These are phyloP conservation scores for Gossypium lobatum DNA, from an alignment of 441 rosid species.

Conservation along the genomic window DNA sequence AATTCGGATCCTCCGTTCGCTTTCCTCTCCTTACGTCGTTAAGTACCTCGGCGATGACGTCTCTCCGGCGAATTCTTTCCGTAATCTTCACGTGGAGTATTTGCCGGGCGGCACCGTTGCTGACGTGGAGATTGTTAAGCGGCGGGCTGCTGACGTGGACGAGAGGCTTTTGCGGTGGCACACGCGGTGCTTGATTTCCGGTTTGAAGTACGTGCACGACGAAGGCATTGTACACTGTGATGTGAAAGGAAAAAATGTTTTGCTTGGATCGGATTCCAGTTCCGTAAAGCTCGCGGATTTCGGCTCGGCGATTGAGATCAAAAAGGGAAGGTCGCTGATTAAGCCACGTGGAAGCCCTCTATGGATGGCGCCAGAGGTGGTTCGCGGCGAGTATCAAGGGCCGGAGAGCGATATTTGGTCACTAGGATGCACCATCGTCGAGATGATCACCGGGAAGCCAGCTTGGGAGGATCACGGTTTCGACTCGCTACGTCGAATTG, in stretches of 20 bases:
- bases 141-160: constrained; percentile 26
- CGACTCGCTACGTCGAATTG: constrained; percentile 44
- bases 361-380: constrained; percentile 93
- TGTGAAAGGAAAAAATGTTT: constrained; percentile 59
- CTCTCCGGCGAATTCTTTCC: constrained; percentile 6
- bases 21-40: constrained; percentile 40
- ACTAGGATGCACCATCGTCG: constrained; percentile 65
- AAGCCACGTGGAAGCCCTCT: constrained; percentile 73
- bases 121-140: constrained; percentile 17
- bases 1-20: constrained; percentile 38
- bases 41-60: constrained; percentile 36
- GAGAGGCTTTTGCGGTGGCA: constrained; percentile 40
- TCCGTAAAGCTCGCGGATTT: constrained; percentile 66
- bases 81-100: constrained; percentile 38
- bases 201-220: constrained; percentile 44
- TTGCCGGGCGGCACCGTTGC: constrained; percentile 43
- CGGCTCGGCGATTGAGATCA: constrained; percentile 39
- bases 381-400: constrained; percentile 61
- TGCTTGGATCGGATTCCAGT: constrained; percentile 26
- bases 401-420: constrained; percentile 84
- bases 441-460: constrained; percentile 63
- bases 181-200: constrained; percentile 50
- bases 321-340: not conserved
- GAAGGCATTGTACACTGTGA: constrained; percentile 66
- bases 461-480: constrained; percentile 57